phyloP scores from a whole-genome alignment of 2,329 filamentous ascomycete genomes.

The Alternaria arbusti region DNA sequence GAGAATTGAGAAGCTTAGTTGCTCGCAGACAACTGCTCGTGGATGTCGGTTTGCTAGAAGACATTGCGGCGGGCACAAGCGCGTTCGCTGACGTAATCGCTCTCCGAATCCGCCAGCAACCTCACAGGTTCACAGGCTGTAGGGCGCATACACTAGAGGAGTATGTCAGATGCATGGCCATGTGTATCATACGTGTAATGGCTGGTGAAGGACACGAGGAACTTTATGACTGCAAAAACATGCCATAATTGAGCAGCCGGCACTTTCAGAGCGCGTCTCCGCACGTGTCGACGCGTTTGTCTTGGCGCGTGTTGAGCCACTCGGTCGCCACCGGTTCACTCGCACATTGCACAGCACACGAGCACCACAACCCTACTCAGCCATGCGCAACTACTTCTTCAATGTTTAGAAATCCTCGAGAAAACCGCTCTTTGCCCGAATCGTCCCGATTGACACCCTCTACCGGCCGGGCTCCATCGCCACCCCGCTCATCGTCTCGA shows the following conservation, averaged over 20 bases:
- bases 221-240: background rate
- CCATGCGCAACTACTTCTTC: background rate
- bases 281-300: conserved; percentile 15
- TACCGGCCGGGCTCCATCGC: conserved; percentile 60
- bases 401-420: conserved; percentile 64
- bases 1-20: background rate
- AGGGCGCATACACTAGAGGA: background rate
- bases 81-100: background rate
- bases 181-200: background rate
- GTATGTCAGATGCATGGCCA: background rate
- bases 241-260: background rate
- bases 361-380: background rate
- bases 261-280: background rate
- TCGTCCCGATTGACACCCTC: conserved; percentile 51
- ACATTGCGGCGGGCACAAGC: background rate
- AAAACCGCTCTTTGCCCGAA: conserved; percentile 49
- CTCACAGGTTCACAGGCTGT: background rate
- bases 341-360: background rate
- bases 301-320: conserved; percentile 8
- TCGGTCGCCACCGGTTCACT: conserved; percentile 1
- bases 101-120: background rate
- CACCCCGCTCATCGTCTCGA: conserved; percentile 45
- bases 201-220: background rate
- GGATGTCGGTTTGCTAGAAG: background rate
- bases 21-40: background rate